Conservation (phyloP, 495 filamentous ascomycete genomes). For the Staphylotrichum longicolle region DNA sequence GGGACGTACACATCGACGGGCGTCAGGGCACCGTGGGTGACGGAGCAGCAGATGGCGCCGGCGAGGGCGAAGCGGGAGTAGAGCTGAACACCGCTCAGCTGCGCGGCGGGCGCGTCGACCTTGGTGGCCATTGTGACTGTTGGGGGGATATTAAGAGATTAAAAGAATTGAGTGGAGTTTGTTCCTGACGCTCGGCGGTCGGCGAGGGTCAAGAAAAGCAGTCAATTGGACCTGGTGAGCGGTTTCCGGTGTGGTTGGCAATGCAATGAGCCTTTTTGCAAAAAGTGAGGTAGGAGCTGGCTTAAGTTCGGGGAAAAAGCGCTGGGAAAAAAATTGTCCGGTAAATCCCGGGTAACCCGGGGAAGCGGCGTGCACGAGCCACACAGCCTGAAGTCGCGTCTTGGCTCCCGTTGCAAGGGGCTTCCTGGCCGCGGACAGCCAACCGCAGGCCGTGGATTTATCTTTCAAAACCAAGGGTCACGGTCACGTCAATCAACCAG, state of each 20-base stretch:
- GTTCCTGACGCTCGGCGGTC: constrained; percentile 27
- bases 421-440: too few relatives aligned
- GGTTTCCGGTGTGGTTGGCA: constrained; percentile 21
- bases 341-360: constrained; percentile 33
- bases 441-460: too few relatives aligned
- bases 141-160: constrained; percentile 10
- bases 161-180: constrained; percentile 36
- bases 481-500: not conserved
- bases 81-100: constrained; percentile 53
- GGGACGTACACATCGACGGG: constrained; percentile 92
- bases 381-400: constrained; percentile 4
- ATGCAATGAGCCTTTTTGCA: constrained; percentile 37
- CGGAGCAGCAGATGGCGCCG: constrained; percentile 88
- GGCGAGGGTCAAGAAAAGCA: constrained; percentile 27
- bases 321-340: constrained; percentile 30
- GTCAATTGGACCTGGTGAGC: constrained; percentile 29
- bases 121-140: constrained; percentile 36
- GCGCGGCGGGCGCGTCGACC: constrained; percentile 35
- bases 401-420: not conserved
- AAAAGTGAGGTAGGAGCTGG: constrained; percentile 23
- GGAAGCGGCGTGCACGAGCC: constrained; percentile 20
- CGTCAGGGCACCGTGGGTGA: constrained; percentile 89
- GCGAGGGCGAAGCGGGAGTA: constrained; percentile 89
- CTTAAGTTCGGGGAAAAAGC: constrained; percentile 20
- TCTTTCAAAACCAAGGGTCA: not conserved